Evolutionary conservation across 2,329 filamentous ascomycete species (phyloP).

Genomic region (Penicillium expansum): DNA sequence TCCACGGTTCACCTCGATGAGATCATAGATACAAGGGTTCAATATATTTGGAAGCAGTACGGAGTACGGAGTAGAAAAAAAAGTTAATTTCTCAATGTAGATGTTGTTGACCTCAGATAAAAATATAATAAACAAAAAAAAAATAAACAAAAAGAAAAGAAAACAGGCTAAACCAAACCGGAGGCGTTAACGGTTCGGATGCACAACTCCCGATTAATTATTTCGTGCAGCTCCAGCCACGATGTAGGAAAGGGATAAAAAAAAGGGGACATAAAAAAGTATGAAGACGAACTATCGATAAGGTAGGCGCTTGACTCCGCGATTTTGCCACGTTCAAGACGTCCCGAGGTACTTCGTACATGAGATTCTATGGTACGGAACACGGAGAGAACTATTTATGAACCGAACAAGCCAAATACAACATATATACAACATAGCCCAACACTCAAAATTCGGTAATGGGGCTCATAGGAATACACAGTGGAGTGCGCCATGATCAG

Average conservation of each 20-base stretch:
- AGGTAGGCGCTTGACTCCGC: slow-evolving; percentile 12
- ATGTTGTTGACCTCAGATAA: not conserved
- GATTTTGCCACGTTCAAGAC: slow-evolving; percentile 22
- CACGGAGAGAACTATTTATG: not conserved
- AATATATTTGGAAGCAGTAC: not conserved
- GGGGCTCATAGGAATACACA: slow-evolving; percentile 1
- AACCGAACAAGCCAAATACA: not conserved
- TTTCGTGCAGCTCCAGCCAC: slow-evolving; percentile 20
- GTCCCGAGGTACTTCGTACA: slow-evolving; percentile 7
- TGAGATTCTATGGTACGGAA: not conserved
- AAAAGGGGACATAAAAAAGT: not conserved
- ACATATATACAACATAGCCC: too few species aligned
- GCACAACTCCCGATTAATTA: slow-evolving; percentile 6
- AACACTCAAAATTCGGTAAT: not conserved
- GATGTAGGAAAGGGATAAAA: slow-evolving; percentile 8
- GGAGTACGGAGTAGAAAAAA: not conserved
- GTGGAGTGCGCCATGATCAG: slow-evolving; percentile 22
- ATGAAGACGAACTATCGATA: not conserved
- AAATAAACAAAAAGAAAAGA: not conserved
- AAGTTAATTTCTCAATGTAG: not conserved
- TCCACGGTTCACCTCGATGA: not conserved
- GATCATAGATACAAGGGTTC: not conserved
- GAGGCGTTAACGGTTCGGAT: slow-evolving; percentile 13
- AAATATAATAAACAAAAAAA: not conserved
- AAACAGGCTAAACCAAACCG: not conserved